These are phyloP conservation scores for Sarcodon aspratus DNA, from an alignment of 768 basidiomycete genomes.

Conservation along the genomic window DNA sequence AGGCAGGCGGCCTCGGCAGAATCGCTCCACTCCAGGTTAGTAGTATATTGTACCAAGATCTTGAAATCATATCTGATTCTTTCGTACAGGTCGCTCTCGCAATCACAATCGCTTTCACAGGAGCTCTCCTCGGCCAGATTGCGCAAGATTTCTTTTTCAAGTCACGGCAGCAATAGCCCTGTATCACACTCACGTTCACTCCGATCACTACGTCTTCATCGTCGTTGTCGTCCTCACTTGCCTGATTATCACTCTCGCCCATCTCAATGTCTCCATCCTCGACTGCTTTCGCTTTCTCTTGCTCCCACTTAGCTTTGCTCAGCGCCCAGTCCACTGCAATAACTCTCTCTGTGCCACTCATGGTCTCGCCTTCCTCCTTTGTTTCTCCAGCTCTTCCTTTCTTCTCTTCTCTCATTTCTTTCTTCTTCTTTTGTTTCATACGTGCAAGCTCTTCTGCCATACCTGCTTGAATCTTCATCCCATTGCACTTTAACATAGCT, in stretches of 20 bases:
- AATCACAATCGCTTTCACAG: slow-evolving; percentile 95
- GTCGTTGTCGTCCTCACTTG: slow-evolving; percentile 7
- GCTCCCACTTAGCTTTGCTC: slow-evolving; percentile 88
- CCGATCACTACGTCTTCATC: too few relatives aligned
- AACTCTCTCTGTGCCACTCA: slow-evolving; percentile 50
- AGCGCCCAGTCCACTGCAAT: slow-evolving; percentile 97
- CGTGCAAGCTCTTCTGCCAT: slow-evolving; percentile 41
- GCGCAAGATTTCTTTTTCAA: slow-evolving; percentile 76
- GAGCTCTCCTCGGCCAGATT: slow-evolving; percentile 83
- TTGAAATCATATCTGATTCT: slow-evolving; percentile 3
- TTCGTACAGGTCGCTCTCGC: slow-evolving; percentile 68
- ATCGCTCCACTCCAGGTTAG: slow-evolving; percentile 78
- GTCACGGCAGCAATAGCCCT: slow-evolving; percentile 52
- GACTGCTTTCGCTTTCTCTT: slow-evolving; percentile 51
- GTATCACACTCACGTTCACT: slow-evolving; percentile 44
- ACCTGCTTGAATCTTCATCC: slow-evolving; percentile 53
- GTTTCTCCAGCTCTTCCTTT: too few relatives aligned
- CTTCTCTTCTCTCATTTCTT: too few relatives aligned
- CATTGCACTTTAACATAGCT: too few relatives aligned
- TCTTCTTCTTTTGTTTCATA: slow-evolving; percentile 62
- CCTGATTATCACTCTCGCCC: slow-evolving; percentile 20
- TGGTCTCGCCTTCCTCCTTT: too few relatives aligned
- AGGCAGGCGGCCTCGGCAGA: slow-evolving; percentile 79
- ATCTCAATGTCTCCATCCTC: slow-evolving; percentile 23
- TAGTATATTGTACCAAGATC: slow-evolving; percentile 5